Percentiles rank a stretch among this genome's conserved stretches.
Evolutionary conservation across 345 rosid species (phyloP).

Genomic region (Arabidopsis arenosa): DNA sequence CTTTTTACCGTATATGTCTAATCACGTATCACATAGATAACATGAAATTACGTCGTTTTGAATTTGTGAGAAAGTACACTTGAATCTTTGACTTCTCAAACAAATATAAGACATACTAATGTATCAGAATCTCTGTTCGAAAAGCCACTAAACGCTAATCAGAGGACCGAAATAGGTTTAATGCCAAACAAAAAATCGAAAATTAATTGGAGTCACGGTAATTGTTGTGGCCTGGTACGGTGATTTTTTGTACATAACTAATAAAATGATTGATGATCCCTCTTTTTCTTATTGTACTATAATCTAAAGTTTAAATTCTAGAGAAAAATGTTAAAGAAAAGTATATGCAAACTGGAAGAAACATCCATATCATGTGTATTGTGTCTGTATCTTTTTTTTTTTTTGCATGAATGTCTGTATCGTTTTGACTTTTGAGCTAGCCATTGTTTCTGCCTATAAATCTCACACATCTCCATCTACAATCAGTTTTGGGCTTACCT

Average conservation of each 20-base stretch:
- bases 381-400: not conserved
- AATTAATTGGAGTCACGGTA: not conserved
- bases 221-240: not conserved
- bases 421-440: not conserved
- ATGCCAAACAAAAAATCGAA: no score
- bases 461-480: not conserved
- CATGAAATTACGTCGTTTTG: no score
- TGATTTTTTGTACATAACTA: not conserved
- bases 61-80: not conserved
- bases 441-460: not conserved
- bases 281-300: not conserved
- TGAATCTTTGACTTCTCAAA: not conserved
- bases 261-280: not conserved
- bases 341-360: not conserved
- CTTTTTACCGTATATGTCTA: no score
- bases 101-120: not conserved
- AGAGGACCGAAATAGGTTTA: no score
- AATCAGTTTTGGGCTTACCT: not conserved
- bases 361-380: not conserved
- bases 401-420: not conserved
- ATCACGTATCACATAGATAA: no score
- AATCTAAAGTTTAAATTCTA: not conserved
- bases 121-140: no score
- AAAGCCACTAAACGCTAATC: no score
- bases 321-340: not conserved